Evolutionary conservation across 2,329 filamentous ascomycete species (phyloP), one percentile per base, ranked within the genome.

Genomic region (Trichoderma sp.): DNA sequence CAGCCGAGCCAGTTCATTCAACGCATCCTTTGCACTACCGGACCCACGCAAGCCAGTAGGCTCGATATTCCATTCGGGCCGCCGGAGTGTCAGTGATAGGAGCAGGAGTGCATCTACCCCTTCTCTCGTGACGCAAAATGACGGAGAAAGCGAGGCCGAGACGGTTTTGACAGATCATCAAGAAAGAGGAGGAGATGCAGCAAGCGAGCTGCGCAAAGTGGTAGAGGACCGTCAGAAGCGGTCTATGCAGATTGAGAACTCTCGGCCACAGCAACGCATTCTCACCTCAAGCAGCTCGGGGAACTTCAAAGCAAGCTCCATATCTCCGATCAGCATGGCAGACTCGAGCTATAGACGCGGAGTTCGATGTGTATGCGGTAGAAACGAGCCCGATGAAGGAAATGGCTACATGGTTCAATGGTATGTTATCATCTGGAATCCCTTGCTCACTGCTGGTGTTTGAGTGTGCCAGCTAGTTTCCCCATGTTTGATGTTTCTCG

Each of bases 361-460:
- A 26, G 84, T 90, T 36, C 84, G 89, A 73, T 91, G 89, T 75
- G 82, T 90, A 21, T 91, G 89, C 77, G 84, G 84, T 71, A 79
- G 81, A 67, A 83, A 78, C 72, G 80, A 82, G 66, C 78, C 80
- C 39, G 83, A 85, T 57, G 83, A 84, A 60, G 83, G 84, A 64
- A 84, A 86, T 74, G 83, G 82, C 72, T 89, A 89, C 75, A 86
- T 91, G 85, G 85, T 91, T 72, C 88, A 90, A 80, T 91, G 89
- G 89, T 91, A 83, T 73, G 86, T 43, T 30, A n/a, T n/a, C 36
- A 18, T 11, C 43, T 12, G 0, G 12, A n/a, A 26, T 47, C 26
- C 4, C 43, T 24, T 36, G 63, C 30, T 18, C 24, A n/a, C 28
- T 51, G 28, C n/a, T 30, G 11, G 34, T 64, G 14, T 26, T 18